Percentiles rank a stretch among this genome's conserved stretches.
phyloP scores from a whole-genome alignment of 805 yeast species.

The Starmera caribaea region DNA sequence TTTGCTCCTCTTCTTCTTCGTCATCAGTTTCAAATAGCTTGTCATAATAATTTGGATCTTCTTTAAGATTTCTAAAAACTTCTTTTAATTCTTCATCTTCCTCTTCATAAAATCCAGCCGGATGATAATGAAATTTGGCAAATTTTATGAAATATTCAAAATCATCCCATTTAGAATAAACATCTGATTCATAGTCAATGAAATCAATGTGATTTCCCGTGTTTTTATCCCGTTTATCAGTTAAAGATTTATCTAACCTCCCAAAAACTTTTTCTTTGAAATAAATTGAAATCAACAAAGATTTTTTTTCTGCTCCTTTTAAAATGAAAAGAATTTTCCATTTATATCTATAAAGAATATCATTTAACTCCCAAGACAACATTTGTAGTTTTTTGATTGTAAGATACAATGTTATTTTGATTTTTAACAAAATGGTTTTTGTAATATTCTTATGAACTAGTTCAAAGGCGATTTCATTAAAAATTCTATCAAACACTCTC shows the following conservation, averaged over 20 bases:
- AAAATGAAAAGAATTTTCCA: slow-evolving; percentile 13
- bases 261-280: slow-evolving; percentile 9
- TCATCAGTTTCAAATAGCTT: slow-evolving; percentile 1
- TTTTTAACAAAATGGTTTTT: not conserved
- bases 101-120: slow-evolving; percentile 3
- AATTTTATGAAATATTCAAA: slow-evolving; percentile 12
- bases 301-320: slow-evolving; percentile 6
- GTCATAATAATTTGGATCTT: not conserved
- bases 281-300: slow-evolving; percentile 7
- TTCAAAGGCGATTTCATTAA: slow-evolving; percentile 5
- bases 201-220: slow-evolving; percentile 1
- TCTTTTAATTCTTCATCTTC: slow-evolving; percentile 4
- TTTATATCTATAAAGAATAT: slow-evolving; percentile 12
- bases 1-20: not conserved
- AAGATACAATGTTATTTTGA: slow-evolving; percentile 3
- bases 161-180: slow-evolving; percentile 9
- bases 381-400: slow-evolving; percentile 10
- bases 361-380: slow-evolving; percentile 13
- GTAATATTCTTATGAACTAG: slow-evolving; percentile 7
- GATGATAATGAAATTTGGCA: slow-evolving; percentile 4
- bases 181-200: slow-evolving; percentile 5
- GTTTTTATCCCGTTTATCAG: slow-evolving; percentile 4
- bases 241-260: slow-evolving; percentile 5
- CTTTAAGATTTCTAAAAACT: not conserved
- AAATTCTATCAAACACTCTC: slow-evolving; percentile 4